Base-by-base conservation (phyloP, 768 basidiomycete genomes). In the Pulveroboletus sp. region DNA sequence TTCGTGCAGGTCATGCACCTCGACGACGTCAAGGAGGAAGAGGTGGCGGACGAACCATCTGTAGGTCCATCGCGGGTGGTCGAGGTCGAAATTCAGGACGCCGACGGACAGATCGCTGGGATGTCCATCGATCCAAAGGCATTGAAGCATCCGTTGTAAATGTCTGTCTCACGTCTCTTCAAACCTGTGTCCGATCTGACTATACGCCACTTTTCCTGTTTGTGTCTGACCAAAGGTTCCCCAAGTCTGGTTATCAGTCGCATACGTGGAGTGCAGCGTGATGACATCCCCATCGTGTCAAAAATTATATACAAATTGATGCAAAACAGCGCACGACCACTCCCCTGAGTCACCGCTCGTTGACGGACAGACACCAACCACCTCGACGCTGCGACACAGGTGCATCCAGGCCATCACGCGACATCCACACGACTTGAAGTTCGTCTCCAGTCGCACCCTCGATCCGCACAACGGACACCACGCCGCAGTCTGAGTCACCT, bases 1-100 rank as follows among this genome's bases (percentile, higher is more conserved):
- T 74, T 92, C 38, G 89, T 89, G 0, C 77, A 83, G 61, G 77
- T 86, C 68, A 93, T 93, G 86, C 78, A 80, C 44, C 73, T 93
- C 3, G 83, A 84, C 20, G 78, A 70, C 34, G 73, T 63, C 20
- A 70, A 68, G 19, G 67, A 64, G n/a, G 61, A 58, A 2, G 58
- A 63, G 35, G 59, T 61, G 29, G 68, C 61, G 16, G 67, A 63
- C 9, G 65, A 62, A 13, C 61, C 61, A 10, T 62, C 63, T 1
- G 59, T 63, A 12, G 71, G 65, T 29, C 60, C 63, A 5, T 53
- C 61, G 4, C 69, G 72, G 17, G 71, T 79, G 49, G 75, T 88
- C 42, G 78, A 86, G 60, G 80, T 86, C 11, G 82, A 86, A 61
- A 85, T 86, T 39, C 73, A 82, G 62, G 85, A 88, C 56, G 82